Evolutionary conservation across 331 rosid species (phyloP).

Genomic region (Rosa hybrid): DNA sequence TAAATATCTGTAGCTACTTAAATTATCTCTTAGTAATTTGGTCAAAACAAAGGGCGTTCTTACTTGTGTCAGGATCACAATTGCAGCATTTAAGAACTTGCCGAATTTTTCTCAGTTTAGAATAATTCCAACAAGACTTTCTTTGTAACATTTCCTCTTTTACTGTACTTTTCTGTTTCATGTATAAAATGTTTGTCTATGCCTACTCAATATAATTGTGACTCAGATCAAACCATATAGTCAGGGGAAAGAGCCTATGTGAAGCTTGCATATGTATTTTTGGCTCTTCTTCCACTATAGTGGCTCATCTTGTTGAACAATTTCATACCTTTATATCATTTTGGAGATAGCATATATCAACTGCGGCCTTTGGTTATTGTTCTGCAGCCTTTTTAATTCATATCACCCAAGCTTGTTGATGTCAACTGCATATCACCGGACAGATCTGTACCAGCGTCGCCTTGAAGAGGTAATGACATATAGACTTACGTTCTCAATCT

Average conservation of each 20-base stretch:
- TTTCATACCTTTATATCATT: not conserved
- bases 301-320: not conserved
- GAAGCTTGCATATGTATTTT: not conserved
- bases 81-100: not conserved
- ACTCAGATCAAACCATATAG: not conserved
- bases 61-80: not conserved
- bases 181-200: not conserved
- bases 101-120: not conserved
- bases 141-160: not conserved
- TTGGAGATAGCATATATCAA: slow-evolving; percentile 2
- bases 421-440: slow-evolving; percentile 83
- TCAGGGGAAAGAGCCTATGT: not conserved
- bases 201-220: not conserved
- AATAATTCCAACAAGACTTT: not conserved
- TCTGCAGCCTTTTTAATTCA: slow-evolving; percentile 80
- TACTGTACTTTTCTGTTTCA: not conserved
- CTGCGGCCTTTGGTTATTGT: slow-evolving; percentile 6
- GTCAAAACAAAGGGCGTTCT: not conserved
- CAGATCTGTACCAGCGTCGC: slow-evolving; percentile 67
- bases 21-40: not conserved
- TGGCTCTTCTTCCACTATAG: not conserved
- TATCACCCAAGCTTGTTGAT: slow-evolving; percentile 80
- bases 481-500: slow-evolving; percentile 15
- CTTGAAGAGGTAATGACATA: slow-evolving; percentile 66
- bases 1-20: not conserved